phyloP scores from a whole-genome alignment of 306 rosid genomes.

The Sesbania bispinosa region DNA sequence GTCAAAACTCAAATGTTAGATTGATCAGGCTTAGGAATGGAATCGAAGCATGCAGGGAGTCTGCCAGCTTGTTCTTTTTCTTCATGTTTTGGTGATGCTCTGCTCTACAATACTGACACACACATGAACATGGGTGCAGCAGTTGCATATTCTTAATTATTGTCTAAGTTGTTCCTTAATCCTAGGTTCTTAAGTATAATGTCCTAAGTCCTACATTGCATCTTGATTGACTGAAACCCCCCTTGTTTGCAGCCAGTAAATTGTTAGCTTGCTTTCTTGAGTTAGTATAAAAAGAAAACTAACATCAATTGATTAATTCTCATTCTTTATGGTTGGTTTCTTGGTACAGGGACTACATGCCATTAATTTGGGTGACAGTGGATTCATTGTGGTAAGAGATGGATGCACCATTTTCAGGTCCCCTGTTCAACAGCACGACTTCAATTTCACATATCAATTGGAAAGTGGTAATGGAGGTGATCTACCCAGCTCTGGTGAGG shows the following conservation, averaged over 20 bases:
- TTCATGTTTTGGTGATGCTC: neutral
- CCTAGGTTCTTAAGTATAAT: neutral
- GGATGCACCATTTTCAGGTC: constrained; percentile 77
- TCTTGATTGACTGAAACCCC: constrained; percentile 3
- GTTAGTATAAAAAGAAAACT: neutral
- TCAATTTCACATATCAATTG: constrained; percentile 85
- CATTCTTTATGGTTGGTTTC: constrained; percentile 15
- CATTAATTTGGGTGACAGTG: constrained; percentile 92
- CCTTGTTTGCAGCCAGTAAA: neutral
- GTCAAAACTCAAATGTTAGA: no score
- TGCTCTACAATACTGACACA: neutral
- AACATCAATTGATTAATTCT: neutral
- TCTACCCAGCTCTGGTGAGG: constrained; percentile 92
- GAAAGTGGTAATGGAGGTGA: constrained; percentile 79
- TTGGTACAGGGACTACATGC: constrained; percentile 73
- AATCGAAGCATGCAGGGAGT: no score
- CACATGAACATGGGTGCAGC: neutral
- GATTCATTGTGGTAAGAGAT: constrained; percentile 84
- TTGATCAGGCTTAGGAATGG: no score
- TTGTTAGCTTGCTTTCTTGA: constrained; percentile 1
- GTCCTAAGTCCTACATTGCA: neutral
- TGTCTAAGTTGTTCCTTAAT: neutral
- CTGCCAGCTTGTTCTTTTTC: neutral
- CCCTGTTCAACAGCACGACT: constrained; percentile 80
- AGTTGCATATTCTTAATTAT: neutral